These are phyloP conservation scores for Capsicum pubescens DNA, from an alignment of 257 asterid species.

Conservation along the genomic window DNA sequence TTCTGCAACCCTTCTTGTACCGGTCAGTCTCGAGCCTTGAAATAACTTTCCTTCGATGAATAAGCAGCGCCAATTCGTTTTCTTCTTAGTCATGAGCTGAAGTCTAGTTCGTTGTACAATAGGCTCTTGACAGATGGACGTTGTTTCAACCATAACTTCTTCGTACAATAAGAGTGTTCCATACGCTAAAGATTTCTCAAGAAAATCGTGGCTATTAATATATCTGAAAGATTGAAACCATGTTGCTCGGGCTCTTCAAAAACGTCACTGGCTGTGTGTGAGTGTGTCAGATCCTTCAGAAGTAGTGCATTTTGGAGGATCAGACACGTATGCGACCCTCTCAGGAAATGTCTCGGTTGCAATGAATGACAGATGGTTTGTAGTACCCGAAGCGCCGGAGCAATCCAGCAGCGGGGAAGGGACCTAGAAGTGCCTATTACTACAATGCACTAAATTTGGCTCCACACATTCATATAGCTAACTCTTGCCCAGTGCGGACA, in stretches of 20 bases:
- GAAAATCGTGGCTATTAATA: background rate
- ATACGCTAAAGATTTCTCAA: background rate
- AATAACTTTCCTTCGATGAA: background rate
- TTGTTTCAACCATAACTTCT: background rate
- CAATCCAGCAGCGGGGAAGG: background rate
- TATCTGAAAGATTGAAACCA: background rate
- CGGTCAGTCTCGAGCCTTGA: background rate
- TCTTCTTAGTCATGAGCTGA: background rate
- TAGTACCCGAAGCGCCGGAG: conserved; percentile 14
- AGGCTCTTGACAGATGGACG: background rate
- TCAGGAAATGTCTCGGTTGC: background rate
- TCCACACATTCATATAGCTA: conserved; percentile 24
- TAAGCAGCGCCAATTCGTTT: background rate
- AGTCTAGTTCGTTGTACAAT: background rate
- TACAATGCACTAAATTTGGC: conserved; percentile 21
- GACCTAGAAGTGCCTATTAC: background rate
- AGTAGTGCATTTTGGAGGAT: background rate
- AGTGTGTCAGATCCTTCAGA: background rate
- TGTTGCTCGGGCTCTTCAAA: background rate
- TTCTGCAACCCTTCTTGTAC: background rate
- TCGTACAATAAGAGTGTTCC: background rate
- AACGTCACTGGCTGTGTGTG: rapidly evolving
- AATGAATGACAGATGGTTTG: background rate
- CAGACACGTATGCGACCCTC: background rate
- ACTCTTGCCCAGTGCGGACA: background rate